Evolutionary conservation across 306 rosid genomes (phyloP), one percentile per base, ranked within the genome.

Genomic region (Cucurbita argyrosperma): DNA sequence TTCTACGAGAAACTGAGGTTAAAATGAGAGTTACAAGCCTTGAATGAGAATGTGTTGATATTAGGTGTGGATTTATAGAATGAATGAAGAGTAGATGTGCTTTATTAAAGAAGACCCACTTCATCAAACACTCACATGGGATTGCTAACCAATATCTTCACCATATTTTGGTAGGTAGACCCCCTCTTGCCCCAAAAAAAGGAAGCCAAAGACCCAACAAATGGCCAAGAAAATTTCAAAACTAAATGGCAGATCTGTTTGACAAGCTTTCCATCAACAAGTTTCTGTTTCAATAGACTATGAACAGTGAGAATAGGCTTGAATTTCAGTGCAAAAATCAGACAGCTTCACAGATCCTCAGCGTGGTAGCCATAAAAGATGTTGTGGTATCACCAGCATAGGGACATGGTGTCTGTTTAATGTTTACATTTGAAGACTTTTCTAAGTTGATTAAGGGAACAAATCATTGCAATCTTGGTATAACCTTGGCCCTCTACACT

Each of bases 71-170:
- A 49, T 26, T 37, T 71, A 71, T 51, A 51, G 56, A 69, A 35
- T 51, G 16, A 26, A 14, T 51, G 47, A 30, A 51, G 60, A 26
- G 60, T 10, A 16, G 15, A 71, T 71, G 75, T 42, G 57, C 35
- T 30, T 30, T 68, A 40, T 47, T 15, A 16, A 51, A 23, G 59
- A 30, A 18, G 75, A 51, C 60, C 60, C 49, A 51, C 46, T 47
- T 7, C 75, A 71, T 35, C 60, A 49, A 50, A 71, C 30, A 30
- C 30, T 50, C 75, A 51, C 60, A 71, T 71, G 75, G 75, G 60
- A 49, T 71, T 37, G 75, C 45, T 71, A 30, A 30, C 35, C 35
- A 30, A 30, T 61, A 4, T 38, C 38, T 63, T 47, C 69, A 47
- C 69, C 69, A 39, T 63, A 9, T 63, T 52, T 49, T 71, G 46